A percentile compares a stretch with the other conserved stretches of the same genome.
These are phyloP conservation scores for Phytophthora ramorum DNA, from an alignment of 352 stramenopile genomes.

Conservation along the genomic window DNA sequence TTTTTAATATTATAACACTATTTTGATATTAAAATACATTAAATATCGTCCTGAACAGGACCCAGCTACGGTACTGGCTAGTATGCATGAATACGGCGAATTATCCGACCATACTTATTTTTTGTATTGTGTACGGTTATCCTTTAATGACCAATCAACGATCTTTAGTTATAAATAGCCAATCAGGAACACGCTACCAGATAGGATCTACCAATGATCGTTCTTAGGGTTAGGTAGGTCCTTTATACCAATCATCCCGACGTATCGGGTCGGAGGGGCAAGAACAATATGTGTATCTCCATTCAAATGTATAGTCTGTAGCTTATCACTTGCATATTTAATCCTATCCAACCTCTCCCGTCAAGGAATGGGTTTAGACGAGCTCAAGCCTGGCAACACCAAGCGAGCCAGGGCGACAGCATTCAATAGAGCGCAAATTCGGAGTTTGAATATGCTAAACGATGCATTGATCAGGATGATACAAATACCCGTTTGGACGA, in stretches of 20 bases:
- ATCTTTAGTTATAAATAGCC: too few relatives aligned
- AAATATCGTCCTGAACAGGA: too few relatives aligned
- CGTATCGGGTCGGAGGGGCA: background rate
- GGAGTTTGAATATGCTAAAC: background rate
- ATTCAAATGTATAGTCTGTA: background rate
- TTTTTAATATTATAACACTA: too few relatives aligned
- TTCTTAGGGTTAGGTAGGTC: background rate
- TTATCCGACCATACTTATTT: too few relatives aligned
- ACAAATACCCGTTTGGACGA: slow-evolving; percentile 40
- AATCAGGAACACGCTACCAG: too few relatives aligned
- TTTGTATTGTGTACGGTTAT: too few relatives aligned
- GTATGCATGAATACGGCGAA: too few relatives aligned
- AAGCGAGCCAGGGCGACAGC: background rate
- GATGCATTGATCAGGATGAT: background rate
- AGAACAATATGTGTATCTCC: background rate
- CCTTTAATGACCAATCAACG: too few relatives aligned
- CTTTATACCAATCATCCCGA: background rate
- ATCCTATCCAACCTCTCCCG: background rate
- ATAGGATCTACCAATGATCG: too few relatives aligned
- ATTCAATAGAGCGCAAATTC: background rate
- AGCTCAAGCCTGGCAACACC: slow-evolving; percentile 3
- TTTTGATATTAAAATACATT: too few relatives aligned
- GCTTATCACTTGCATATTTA: slow-evolving; percentile 7
- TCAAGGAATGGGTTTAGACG: background rate
- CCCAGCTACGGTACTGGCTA: too few relatives aligned